These are phyloP conservation scores for Salvia splendens DNA, from an alignment of 257 asterid genomes.

Conservation along the genomic window DNA sequence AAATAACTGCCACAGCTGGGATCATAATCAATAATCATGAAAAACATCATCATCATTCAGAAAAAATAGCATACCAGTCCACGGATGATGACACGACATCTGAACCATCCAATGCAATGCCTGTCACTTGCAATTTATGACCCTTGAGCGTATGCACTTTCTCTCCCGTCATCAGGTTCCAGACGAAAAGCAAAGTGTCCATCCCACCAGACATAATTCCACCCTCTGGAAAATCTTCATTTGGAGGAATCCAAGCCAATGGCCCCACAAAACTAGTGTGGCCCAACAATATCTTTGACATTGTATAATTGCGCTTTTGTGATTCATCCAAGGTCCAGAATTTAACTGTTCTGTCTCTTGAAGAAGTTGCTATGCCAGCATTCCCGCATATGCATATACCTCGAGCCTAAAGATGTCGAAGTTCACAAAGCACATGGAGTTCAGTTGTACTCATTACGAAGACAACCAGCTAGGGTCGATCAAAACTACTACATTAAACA, in stretches of 20 bases:
- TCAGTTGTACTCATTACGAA: neutral
- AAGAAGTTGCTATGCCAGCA: constrained; percentile 89
- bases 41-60: constrained; percentile 24
- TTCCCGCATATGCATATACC: constrained; percentile 84
- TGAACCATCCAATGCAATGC: constrained; percentile 74
- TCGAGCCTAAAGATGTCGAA: constrained; percentile 62
- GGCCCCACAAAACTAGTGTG: constrained; percentile 99
- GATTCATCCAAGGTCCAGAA: constrained; percentile 74
- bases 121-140: constrained; percentile 81
- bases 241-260: constrained; percentile 79
- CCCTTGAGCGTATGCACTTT: constrained; percentile 66
- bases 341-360: constrained; percentile 85
- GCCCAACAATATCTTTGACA: constrained; percentile 77
- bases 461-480: constrained; percentile 13
- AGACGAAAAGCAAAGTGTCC: constrained; percentile 82
- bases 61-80: constrained; percentile 64
- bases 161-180: constrained; percentile 92
- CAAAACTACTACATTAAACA: constrained; percentile 10
- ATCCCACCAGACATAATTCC: constrained; percentile 92
- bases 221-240: constrained; percentile 82
- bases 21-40: constrained; percentile 2
- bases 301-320: constrained; percentile 50
- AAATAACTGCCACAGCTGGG: neutral
- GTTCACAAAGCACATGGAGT: neutral
- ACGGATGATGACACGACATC: constrained; percentile 80